phyloP scores from a whole-genome alignment of 176 grass and related monocot species.

The Alloteropsis semialata region DNA sequence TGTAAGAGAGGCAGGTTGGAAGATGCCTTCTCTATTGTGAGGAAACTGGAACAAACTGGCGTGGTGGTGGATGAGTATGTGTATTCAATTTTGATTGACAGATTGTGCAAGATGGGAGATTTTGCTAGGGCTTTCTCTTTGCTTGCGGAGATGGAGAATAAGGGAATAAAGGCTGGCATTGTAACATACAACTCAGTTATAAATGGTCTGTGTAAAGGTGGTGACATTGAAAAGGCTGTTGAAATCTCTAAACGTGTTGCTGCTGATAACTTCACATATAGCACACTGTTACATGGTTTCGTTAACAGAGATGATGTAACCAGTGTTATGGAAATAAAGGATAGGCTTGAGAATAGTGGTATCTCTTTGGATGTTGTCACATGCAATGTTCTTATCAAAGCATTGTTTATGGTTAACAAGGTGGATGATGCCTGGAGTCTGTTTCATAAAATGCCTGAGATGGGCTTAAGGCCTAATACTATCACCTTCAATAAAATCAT shows the following conservation, averaged over 20 bases:
- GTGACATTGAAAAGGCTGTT: constrained; percentile 47
- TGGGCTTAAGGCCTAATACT: constrained; percentile 60
- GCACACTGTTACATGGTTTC: constrained; percentile 76
- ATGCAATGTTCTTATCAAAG: constrained; percentile 85
- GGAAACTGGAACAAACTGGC: constrained; percentile 56
- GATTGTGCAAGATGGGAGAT: constrained; percentile 55
- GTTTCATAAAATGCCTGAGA: constrained; percentile 68
- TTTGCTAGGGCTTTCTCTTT: constrained; percentile 58
- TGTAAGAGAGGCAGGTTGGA: constrained; percentile 71
- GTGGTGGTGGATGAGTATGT: constrained; percentile 60
- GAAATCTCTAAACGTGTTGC: constrained; percentile 59
- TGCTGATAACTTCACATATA: constrained; percentile 85
- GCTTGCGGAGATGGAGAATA: constrained; percentile 57
- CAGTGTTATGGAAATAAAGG: constrained; percentile 48
- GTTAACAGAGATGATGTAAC: constrained; percentile 46
- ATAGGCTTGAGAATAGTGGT: constrained; percentile 52
- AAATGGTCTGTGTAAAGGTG: constrained; percentile 79
- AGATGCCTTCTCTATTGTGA: constrained; percentile 54
- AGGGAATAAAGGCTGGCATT: constrained; percentile 48
- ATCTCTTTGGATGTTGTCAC: constrained; percentile 62
- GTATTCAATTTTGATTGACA: constrained; percentile 68
- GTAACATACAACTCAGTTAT: constrained; percentile 65
- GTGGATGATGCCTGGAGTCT: constrained; percentile 66
- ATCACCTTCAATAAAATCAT: constrained; percentile 76
- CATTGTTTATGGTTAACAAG: constrained; percentile 64